phyloP scores from a whole-genome alignment of 2,329 filamentous ascomycete genomes.

The Neospermospora avenae region DNA sequence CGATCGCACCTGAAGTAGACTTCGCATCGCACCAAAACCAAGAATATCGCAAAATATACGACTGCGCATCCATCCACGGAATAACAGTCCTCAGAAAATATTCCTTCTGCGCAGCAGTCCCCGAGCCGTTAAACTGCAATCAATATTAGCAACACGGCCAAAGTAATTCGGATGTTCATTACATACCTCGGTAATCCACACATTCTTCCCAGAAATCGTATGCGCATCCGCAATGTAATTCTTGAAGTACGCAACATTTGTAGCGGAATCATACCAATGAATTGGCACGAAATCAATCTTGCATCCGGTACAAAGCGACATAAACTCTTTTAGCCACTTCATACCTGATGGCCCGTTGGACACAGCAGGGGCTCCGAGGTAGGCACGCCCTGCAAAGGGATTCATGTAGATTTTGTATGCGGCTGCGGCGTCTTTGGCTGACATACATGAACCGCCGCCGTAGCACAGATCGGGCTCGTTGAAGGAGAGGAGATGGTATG shows the following conservation, averaged over 20 bases:
- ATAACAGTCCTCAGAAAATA: constrained; percentile 41
- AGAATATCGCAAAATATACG: constrained; percentile 7
- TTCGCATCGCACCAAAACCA: constrained; percentile 10
- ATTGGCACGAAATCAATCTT: constrained; percentile 44
- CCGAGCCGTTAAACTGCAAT: constrained; percentile 36
- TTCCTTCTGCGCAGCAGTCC: constrained; percentile 32
- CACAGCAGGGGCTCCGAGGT: constrained; percentile 43
- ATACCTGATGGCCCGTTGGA: constrained; percentile 35
- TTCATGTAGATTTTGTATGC: constrained; percentile 41
- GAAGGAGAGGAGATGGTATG: constrained; percentile 58
- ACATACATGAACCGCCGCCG: constrained; percentile 20
- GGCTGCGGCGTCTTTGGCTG: constrained; percentile 33
- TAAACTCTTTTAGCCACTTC: constrained; percentile 10
- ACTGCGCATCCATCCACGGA: constrained; percentile 41
- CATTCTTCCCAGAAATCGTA: constrained; percentile 27
- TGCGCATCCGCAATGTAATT: constrained; percentile 39
- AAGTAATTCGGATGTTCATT: not conserved
- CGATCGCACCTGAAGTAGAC: not conserved
- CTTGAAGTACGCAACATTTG: constrained; percentile 41
- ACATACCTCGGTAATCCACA: constrained; percentile 41
- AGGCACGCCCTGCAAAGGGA: constrained; percentile 39
- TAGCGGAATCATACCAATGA: constrained; percentile 44
- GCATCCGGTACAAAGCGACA: constrained; percentile 23
- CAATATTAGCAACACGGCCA: not conserved
- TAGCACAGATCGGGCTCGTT: constrained; percentile 62